These are phyloP conservation scores for Hysterium pulicare DNA, from an alignment of 2,329 filamentous ascomycete species.

Conservation along the genomic window DNA sequence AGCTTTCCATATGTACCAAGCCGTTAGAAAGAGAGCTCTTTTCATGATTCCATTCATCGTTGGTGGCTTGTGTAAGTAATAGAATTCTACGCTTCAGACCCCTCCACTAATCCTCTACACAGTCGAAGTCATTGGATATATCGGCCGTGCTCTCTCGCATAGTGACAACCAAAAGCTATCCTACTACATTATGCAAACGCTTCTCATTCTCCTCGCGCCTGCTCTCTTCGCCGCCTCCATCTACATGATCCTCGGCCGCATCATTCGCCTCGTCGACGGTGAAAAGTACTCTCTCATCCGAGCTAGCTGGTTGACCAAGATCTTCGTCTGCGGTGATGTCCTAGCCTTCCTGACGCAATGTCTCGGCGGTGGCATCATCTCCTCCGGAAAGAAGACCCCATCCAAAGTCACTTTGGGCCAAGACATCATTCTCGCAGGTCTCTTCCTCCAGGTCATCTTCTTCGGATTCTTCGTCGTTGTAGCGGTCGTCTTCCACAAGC, in stretches of 20 bases:
- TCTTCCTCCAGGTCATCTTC: slow-evolving; percentile 47
- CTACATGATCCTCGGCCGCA: slow-evolving; percentile 48
- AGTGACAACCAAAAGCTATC: slow-evolving; percentile 36
- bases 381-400: slow-evolving; percentile 17
- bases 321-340: slow-evolving; percentile 45
- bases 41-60: slow-evolving; percentile 52
- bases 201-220: slow-evolving; percentile 45
- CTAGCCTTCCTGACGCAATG: slow-evolving; percentile 44
- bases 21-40: slow-evolving; percentile 44
- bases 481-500: slow-evolving; percentile 14
- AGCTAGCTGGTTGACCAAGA: slow-evolving; percentile 40
- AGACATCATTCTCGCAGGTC: slow-evolving; percentile 44
- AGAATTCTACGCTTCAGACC: not conserved
- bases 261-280: slow-evolving; percentile 39
- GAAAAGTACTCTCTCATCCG: slow-evolving; percentile 38
- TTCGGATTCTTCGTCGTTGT: slow-evolving; percentile 47
- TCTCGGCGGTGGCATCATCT: slow-evolving; percentile 40
- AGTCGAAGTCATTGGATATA: slow-evolving; percentile 52
- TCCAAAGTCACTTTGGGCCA: slow-evolving; percentile 31
- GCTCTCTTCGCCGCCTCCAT: slow-evolving; percentile 48
- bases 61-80: slow-evolving; percentile 47
- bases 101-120: not conserved
- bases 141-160: slow-evolving; percentile 42
- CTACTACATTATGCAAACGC: slow-evolving; percentile 42
- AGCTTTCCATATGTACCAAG: slow-evolving; percentile 39